Percentiles rank a stretch among this genome's conserved stretches.
Conservation (phyloP, 2,329 filamentous ascomycete genomes). For the Acephala macrosclerotiorum region DNA sequence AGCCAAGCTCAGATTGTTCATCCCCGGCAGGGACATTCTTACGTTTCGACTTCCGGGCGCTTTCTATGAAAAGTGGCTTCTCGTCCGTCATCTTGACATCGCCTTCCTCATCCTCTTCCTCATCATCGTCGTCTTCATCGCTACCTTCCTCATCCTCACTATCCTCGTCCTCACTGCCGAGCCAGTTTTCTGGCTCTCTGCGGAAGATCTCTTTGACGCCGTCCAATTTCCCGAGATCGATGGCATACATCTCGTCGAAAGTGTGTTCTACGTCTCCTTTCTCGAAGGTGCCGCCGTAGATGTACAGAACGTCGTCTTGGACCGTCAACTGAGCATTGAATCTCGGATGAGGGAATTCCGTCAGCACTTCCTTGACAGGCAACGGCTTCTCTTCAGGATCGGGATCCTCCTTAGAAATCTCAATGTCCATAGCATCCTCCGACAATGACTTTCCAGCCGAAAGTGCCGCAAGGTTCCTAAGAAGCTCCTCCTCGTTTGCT, state of each 20-base stretch:
- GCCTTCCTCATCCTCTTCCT: conserved; percentile 56
- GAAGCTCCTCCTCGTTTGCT: conserved; percentile 89
- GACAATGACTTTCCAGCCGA: conserved; percentile 75
- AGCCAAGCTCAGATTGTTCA: conserved; percentile 49
- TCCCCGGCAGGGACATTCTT: conserved; percentile 49
- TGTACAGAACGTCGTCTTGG: conserved; percentile 90
- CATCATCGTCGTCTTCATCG: conserved; percentile 55
- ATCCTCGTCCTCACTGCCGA: conserved; percentile 70
- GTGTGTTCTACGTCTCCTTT: conserved; percentile 95
- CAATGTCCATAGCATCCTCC: conserved; percentile 56
- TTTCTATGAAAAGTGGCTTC: conserved; percentile 49
- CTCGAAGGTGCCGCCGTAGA: conserved; percentile 95
- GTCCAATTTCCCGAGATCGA: conserved; percentile 94
- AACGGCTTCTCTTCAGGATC: conserved; percentile 58
- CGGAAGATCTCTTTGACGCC: conserved; percentile 92
- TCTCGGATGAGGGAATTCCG: conserved; percentile 86
- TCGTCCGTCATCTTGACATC: conserved; percentile 47
- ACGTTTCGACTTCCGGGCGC: conserved; percentile 61
- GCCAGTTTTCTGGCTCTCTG: conserved; percentile 86
- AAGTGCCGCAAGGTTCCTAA: conserved; percentile 85
- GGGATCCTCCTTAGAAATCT: conserved; percentile 56
- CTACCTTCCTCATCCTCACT: conserved; percentile 63
- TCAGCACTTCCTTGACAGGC: conserved; percentile 68
- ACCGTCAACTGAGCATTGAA: conserved; percentile 93
- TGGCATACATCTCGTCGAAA: conserved; percentile 92